phyloP scores from a whole-genome alignment of 805 yeast species.

The Myxozyma kluyveri region DNA sequence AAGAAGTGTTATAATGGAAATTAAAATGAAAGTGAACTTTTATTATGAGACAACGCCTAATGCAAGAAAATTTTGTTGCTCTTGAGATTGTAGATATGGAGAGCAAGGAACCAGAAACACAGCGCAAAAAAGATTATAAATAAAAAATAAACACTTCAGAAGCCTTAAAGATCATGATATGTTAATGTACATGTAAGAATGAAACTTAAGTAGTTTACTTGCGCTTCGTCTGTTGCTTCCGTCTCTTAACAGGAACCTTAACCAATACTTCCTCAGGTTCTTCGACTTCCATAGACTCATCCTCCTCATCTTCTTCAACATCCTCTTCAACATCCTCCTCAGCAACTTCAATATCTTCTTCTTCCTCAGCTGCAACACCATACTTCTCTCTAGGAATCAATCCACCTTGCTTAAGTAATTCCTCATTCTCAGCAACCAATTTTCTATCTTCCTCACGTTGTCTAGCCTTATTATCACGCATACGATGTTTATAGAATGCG shows the following conservation, averaged over 20 bases:
- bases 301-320: conserved; percentile 34
- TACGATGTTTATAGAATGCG: conserved; percentile 98
- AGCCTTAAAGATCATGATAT: not conserved
- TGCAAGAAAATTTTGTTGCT: conserved; percentile 6
- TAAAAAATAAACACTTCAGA: conserved; percentile 1
- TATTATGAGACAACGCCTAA: conserved; percentile 12
- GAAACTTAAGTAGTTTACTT: not conserved
- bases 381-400: conserved; percentile 51
- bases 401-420: conserved; percentile 88
- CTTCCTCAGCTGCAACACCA: conserved; percentile 48
- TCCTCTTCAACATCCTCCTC: conserved; percentile 51
- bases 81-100: not conserved
- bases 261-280: conserved; percentile 22
- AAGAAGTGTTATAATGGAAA: not conserved
- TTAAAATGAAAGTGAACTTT: not conserved
- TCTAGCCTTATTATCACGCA: conserved; percentile 93
- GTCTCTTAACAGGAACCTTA: conserved; percentile 21
- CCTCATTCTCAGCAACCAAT: conserved; percentile 85
- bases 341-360: conserved; percentile 46
- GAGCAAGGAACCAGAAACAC: not conserved
- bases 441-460: conserved; percentile 82
- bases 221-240: conserved; percentile 12
- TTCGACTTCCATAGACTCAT: conserved; percentile 49
- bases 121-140: not conserved
- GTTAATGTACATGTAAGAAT: too few species aligned